A percentile compares a stretch with the other conserved stretches of the same genome.
Conservation (phyloP, 441 rosid genomes). For the Erysimum cheiri region DNA sequence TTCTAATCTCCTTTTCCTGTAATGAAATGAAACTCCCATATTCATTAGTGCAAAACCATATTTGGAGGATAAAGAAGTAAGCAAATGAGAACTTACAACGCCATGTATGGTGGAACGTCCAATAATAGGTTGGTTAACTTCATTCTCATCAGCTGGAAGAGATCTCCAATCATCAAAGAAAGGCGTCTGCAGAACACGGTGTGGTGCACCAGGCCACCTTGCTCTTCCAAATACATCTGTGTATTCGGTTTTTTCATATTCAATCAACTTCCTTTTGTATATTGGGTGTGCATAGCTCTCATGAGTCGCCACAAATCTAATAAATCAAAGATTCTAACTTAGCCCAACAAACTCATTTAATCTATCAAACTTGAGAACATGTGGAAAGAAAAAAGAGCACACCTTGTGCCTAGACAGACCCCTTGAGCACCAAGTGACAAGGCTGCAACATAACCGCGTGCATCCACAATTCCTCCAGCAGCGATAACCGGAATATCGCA, state of each 20-base stretch:
- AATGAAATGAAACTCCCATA: not conserved
- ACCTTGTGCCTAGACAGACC: constrained; percentile 89
- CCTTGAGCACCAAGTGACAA: constrained; percentile 92
- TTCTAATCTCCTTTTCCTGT: constrained; percentile 78
- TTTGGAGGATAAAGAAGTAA: not conserved
- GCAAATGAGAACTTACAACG: constrained; percentile 49
- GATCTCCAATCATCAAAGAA: constrained; percentile 69
- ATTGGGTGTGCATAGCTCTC: constrained; percentile 87
- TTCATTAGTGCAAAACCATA: not conserved
- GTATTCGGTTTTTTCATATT: constrained; percentile 66
- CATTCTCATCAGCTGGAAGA: constrained; percentile 59
- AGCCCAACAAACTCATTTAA: constrained; percentile 19
- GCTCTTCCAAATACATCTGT: constrained; percentile 83
- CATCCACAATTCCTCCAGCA: constrained; percentile 83
- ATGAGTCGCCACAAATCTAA: constrained; percentile 78
- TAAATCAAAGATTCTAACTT: constrained; percentile 9
- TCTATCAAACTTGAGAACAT: constrained; percentile 1
- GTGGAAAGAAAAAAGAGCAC: constrained; percentile 7
- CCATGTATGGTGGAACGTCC: constrained; percentile 71
- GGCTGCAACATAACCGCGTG: constrained; percentile 86
- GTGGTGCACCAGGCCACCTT: constrained; percentile 87
- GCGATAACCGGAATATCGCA: constrained; percentile 73
- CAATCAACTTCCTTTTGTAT: constrained; percentile 75
- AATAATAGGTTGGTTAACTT: constrained; percentile 73
- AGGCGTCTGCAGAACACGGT: constrained; percentile 69